These are phyloP conservation scores for Cyberlindnera misumaiensis DNA, from an alignment of 805 yeast species.

Conservation along the genomic window DNA sequence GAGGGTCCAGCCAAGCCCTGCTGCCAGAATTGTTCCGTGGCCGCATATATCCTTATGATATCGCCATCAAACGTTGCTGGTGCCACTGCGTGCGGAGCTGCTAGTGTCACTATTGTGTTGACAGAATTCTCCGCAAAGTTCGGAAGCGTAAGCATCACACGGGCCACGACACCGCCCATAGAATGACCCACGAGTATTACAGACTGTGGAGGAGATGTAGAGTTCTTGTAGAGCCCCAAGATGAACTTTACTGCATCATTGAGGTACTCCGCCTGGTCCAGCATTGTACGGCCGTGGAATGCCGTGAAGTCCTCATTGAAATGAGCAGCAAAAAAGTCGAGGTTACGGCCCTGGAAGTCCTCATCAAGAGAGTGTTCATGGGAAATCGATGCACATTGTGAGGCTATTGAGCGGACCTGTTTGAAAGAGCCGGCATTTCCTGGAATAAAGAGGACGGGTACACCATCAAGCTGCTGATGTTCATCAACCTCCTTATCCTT, in stretches of 20 bases:
- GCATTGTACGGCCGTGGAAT: conserved; percentile 86
- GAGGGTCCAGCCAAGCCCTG: conserved; percentile 50
- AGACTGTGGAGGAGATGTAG: conserved; percentile 46
- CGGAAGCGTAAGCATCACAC: conserved; percentile 74
- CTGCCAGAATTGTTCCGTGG: conserved; percentile 77
- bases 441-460: conserved; percentile 90
- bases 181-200: conserved; percentile 86
- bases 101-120: conserved; percentile 76
- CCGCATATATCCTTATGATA: conserved; percentile 62
- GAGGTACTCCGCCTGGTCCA: conserved; percentile 88
- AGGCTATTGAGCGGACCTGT: conserved; percentile 89
- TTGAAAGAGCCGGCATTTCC: conserved; percentile 95
- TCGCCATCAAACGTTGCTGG: conserved; percentile 94
- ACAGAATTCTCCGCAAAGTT: conserved; percentile 68
- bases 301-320: conserved; percentile 96
- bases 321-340: conserved; percentile 88
- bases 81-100: conserved; percentile 89
- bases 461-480: conserved; percentile 44
- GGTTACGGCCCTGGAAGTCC: conserved; percentile 30
- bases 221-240: conserved; percentile 48
- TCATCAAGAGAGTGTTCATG: conserved; percentile 23
- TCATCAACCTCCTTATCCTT: conserved; percentile 35
- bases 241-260: conserved; percentile 84
- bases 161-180: conserved; percentile 95
- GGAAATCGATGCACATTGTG: conserved; percentile 58